A percentile compares a stretch with the other conserved stretches of the same genome.
Evolutionary conservation across 768 basidiomycete genomes (phyloP).

Genomic region (Cystofilobasidium ferigula): DNA sequence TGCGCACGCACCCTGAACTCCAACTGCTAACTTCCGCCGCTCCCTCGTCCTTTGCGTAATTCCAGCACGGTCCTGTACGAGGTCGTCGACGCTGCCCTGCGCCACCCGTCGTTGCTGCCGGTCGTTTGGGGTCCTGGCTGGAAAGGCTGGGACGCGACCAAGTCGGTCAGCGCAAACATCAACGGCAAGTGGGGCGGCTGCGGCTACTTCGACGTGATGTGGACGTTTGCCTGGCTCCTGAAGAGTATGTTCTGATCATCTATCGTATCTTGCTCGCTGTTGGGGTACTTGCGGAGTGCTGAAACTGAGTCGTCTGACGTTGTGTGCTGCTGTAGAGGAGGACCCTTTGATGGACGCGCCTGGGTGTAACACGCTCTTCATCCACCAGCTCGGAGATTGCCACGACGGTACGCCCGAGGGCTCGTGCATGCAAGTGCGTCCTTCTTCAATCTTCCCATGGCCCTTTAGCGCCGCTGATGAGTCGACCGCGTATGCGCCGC

Average conservation of each 20-base stretch:
- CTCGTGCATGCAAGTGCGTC: conserved; percentile 23
- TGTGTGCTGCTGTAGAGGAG: conserved; percentile 1
- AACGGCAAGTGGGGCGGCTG: conserved; percentile 21
- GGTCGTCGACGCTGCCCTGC: conserved; percentile 24
- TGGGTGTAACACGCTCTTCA: conserved; percentile 19
- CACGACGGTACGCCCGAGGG: conserved; percentile 21
- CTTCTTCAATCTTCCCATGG: not conserved
- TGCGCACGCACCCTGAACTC: not conserved
- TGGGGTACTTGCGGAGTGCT: not conserved
- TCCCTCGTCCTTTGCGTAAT: not conserved
- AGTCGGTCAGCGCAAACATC: conserved; percentile 11
- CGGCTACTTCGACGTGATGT: conserved; percentile 25
- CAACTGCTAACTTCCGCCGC: not conserved
- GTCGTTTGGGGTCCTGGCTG: conserved; percentile 24
- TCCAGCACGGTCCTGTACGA: conserved; percentile 23
- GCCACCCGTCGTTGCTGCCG: conserved; percentile 17
- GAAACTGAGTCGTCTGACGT: too few relatives aligned
- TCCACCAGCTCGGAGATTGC: conserved; percentile 23
- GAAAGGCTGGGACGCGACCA: conserved; percentile 16
- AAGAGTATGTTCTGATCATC: conserved; percentile 8
- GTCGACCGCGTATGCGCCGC: not conserved
- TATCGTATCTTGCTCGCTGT: not conserved
- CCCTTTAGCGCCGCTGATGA: not conserved
- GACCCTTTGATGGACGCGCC: conserved; percentile 26
- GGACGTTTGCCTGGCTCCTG: conserved; percentile 23